Evolutionary conservation across 257 asterid genomes (phyloP), one percentile per base, ranked within the genome.

Genomic region (Solanum pinnatisectum): DNA sequence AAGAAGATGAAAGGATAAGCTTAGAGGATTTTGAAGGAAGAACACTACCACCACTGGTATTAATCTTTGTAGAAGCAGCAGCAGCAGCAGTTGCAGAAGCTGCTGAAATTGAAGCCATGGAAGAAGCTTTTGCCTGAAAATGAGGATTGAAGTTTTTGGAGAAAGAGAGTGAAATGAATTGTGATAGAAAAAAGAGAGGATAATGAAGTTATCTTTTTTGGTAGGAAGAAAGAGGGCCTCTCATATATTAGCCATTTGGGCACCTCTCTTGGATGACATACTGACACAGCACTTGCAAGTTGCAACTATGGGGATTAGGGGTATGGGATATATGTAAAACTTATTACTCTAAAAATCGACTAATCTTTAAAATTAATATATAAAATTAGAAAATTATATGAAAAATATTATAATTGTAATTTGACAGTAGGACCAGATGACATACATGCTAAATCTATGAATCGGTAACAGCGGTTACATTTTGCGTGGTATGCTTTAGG

Each of bases 1-100:
- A 93, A 67, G 96, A 94, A 32, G 99, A 94, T 36, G 98, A 94
- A 63, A 95, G 90, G 87, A 89, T 87, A 30, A 95, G 32, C 39
- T 93, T 94, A 6, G 91, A 82, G 91, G 91, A 49, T 81, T 87
- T 81, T 32, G 42, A 16, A 36, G 85, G 85, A 49, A 81, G 60
- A 8, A 46, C 36, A 81, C 6, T 2, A 49, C 20, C 18, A 5
- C 27, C 18, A 9, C 27, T 27, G 39, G 10, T 37, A 23, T 42
- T 65, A 20, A 16, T 40, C 84, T 86, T 85, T 33, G 77, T 87
- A 52, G 90, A 83, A 83, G 72, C 33, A 65, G 72, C 68, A 60
- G 72, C 68, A 60, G 87, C 87, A 42, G 37, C 60, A 78, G 91
- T 9, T 30, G 90, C 68, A 8, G 89, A 42, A 42, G 89, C 88